Evolutionary conservation across 345 rosid species (phyloP).

Genomic region (Limnanthes douglasii): DNA sequence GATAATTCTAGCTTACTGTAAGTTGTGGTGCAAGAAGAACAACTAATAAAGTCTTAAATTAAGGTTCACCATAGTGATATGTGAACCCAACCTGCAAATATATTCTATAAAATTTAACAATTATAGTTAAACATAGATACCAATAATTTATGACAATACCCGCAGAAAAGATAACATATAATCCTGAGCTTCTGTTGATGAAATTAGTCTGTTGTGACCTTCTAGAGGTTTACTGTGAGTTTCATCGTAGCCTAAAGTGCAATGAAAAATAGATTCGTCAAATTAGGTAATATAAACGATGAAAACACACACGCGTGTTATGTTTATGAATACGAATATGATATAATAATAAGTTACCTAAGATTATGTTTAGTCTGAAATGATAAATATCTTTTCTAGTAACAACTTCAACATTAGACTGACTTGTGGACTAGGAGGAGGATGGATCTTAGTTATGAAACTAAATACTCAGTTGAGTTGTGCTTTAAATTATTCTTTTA

Average conservation of each 20-base stretch:
- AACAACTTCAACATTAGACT: slow-evolving; percentile 46
- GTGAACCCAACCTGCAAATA: slow-evolving; percentile 28
- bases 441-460: slow-evolving; percentile 53
- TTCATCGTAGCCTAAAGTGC: slow-evolving; percentile 30
- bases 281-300: background rate
- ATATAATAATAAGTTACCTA: background rate
- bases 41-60: slow-evolving; percentile 24
- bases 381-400: slow-evolving; percentile 27
- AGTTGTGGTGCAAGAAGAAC: slow-evolving; percentile 31
- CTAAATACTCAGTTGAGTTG: slow-evolving; percentile 29
- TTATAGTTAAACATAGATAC: background rate
- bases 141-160: slow-evolving; percentile 20
- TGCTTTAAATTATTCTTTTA: slow-evolving; percentile 11
- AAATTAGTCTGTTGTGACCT: slow-evolving; percentile 18
- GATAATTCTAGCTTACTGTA: no score
- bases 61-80: slow-evolving; percentile 39
- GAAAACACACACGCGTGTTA: no score
- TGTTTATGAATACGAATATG: background rate
- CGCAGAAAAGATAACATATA: slow-evolving; percentile 27
- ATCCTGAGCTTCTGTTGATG: slow-evolving; percentile 38
- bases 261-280: background rate
- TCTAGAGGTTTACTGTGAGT: slow-evolving; percentile 19
- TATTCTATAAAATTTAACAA: slow-evolving; percentile 3
- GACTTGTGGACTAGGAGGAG: slow-evolving; percentile 58
- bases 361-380: slow-evolving; percentile 10